Conservation (phyloP, 331 rosid species). For the Stylosanthes scabra region DNA sequence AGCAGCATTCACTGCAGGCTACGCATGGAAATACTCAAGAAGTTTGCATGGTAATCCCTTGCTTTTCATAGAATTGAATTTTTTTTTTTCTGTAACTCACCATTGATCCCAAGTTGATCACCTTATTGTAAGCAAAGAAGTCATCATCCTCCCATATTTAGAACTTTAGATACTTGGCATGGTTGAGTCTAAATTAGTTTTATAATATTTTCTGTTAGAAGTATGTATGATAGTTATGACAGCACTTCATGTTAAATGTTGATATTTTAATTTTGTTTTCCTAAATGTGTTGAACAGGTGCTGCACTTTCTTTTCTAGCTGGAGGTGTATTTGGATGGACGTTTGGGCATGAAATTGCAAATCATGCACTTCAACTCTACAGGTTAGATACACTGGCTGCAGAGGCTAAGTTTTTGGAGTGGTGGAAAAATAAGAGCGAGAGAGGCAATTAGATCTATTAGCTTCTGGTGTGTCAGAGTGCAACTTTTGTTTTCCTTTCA, state of each 20-base stretch:
- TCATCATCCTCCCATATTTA: neutral
- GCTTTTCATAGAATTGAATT: conserved; percentile 25
- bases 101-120: conserved; percentile 1
- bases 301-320: conserved; percentile 70
- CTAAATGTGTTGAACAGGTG: conserved; percentile 54
- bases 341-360: conserved; percentile 77
- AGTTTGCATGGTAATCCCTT: conserved; percentile 74
- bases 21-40: conserved; percentile 81
- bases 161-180: neutral
- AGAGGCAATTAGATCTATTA: conserved; percentile 41
- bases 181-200: neutral
- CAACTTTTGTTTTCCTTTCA: conserved; percentile 28
- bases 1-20: conserved; percentile 48
- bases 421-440: conserved; percentile 70
- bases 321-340: conserved; percentile 89
- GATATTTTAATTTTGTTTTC: conserved; percentile 6
- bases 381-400: conserved; percentile 74
- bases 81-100: conserved; percentile 4
- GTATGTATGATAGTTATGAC: conserved; percentile 1
- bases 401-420: conserved; percentile 76
- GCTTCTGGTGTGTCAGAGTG: neutral
- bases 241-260: conserved; percentile 14
- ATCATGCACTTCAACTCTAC: conserved; percentile 80
- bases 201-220: neutral
- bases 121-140: conserved; percentile 9